phyloP scores from a whole-genome alignment of 2,329 filamentous ascomycete species.

The Anthostomella pinea region DNA sequence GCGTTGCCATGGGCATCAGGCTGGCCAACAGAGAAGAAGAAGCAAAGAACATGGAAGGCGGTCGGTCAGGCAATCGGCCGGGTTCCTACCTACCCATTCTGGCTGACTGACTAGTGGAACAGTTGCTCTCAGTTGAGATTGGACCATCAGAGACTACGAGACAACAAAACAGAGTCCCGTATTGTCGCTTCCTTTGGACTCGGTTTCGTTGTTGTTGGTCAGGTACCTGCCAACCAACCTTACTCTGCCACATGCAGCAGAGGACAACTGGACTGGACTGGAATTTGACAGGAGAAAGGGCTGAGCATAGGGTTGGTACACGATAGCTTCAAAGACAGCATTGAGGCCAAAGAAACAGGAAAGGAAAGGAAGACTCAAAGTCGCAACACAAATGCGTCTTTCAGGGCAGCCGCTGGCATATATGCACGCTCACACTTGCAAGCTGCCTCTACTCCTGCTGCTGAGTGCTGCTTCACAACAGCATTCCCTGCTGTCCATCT shows the following conservation, averaged over 20 bases:
- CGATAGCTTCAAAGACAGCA: slow-evolving; percentile 21
- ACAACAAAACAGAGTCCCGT: too few relatives aligned
- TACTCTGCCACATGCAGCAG: neutral
- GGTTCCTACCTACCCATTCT: too few relatives aligned
- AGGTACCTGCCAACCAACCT: slow-evolving; percentile 2
- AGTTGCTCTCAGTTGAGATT: too few relatives aligned
- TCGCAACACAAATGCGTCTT: slow-evolving; percentile 12
- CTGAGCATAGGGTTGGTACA: slow-evolving; percentile 9
- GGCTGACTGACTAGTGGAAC: too few relatives aligned
- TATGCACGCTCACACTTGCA: slow-evolving; percentile 8
- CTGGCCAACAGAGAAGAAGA: too few relatives aligned
- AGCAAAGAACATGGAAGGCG: too few relatives aligned
- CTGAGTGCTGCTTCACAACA: slow-evolving; percentile 5
- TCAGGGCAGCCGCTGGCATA: slow-evolving; percentile 11
- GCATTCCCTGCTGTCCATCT: slow-evolving; percentile 5
- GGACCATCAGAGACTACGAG: too few relatives aligned
- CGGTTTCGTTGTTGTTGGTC: too few relatives aligned
- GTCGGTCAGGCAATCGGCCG: too few relatives aligned
- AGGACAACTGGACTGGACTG: slow-evolving; percentile 11
- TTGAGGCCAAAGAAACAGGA: slow-evolving; percentile 15
- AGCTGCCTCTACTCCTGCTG: neutral
- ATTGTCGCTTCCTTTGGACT: too few relatives aligned
- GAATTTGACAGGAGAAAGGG: slow-evolving; percentile 13
- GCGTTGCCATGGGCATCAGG: too few relatives aligned
- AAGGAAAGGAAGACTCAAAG: slow-evolving; percentile 11